Evolutionary conservation across 2,329 filamentous ascomycete genomes (phyloP), one percentile per base, ranked within the genome.

Genomic region (Eutypa lata): DNA sequence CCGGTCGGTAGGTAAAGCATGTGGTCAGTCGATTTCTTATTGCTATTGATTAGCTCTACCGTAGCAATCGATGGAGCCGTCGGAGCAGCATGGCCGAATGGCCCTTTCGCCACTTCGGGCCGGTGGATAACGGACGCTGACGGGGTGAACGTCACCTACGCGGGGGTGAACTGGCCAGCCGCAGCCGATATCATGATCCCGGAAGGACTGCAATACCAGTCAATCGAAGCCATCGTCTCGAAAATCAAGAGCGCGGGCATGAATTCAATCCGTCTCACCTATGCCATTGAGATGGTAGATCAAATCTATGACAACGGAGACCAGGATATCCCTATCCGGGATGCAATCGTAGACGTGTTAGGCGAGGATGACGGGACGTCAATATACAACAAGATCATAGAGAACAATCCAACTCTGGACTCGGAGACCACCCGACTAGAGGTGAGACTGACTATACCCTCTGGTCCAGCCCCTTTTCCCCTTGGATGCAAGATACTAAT

Each of bases 221-320:
- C 82, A 0, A 73, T 87, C 42, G 71, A 75, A 35, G 69, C 68
- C 2, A 82, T 87, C 26, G 77, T 85, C 0, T 68, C 75, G 1
- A 77, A 77, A 64, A 76, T 86, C 58, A 84, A 83, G 58, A 75
- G 75, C 52, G 61, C 86, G 1, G 82, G 82, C n/a, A 81, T 87
- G 74, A 87, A 87, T 58, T 77, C 80, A 0, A 76, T 87, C 28
- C 81, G 84, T 0, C 68, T 87, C 11, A 86, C 82, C 0, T 88
- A 79, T 50, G 83, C 84, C 2, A 87, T 79, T 52, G 77, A 87
- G 63, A 81, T 87, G 78, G 71, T 87, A 46, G 84, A 87, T 56
- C 73, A 83, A 61, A 81, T 81, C 51, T 76, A 79, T 43, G 72
- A 69, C 45, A 78, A 79, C 42, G 72, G 69, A 21, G 74, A 77